Evolutionary conservation across 805 yeast genomes (phyloP).

Genomic region (Ogataea salicorniae): DNA sequence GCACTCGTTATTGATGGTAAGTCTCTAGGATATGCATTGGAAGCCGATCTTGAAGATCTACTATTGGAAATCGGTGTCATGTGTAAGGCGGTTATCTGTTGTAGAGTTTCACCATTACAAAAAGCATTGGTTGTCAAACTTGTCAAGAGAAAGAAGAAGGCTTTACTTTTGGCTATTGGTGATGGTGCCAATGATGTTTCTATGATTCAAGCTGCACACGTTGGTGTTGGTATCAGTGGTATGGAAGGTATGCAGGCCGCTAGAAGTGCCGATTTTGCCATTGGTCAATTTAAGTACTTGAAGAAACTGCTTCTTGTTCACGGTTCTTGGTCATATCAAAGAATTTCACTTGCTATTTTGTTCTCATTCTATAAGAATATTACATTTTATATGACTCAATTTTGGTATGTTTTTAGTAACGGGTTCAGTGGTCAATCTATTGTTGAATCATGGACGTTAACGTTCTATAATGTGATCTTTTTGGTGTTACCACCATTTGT

Average conservation of each 20-base stretch:
- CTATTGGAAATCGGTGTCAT: slow-evolving; percentile 74
- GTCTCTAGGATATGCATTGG: slow-evolving; percentile 81
- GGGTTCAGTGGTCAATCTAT: slow-evolving; percentile 94
- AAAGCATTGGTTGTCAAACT: slow-evolving; percentile 93
- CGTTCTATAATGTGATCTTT: slow-evolving; percentile 90
- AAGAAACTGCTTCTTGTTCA: slow-evolving; percentile 83
- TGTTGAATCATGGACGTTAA: slow-evolving; percentile 96
- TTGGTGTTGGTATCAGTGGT: slow-evolving; percentile 98
- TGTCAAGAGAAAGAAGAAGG: slow-evolving; percentile 77
- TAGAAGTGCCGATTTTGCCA: slow-evolving; percentile 93
- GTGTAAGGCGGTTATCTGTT: slow-evolving; percentile 95
- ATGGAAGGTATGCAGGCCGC: slow-evolving; percentile 99
- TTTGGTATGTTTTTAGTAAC: slow-evolving; percentile 93
- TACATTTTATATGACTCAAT: slow-evolving; percentile 94
- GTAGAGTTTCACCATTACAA: slow-evolving; percentile 96
- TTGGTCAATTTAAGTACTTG: slow-evolving; percentile 90
- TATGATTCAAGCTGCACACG: slow-evolving; percentile 99
- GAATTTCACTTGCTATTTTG: slow-evolving; percentile 86
- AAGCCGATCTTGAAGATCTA: slow-evolving; percentile 69
- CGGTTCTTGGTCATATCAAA: slow-evolving; percentile 96
- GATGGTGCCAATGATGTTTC: slow-evolving; percentile 99
- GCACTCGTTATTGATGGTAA: slow-evolving; percentile 94
- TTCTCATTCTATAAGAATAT: slow-evolving; percentile 95
- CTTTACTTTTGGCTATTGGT: slow-evolving; percentile 85
- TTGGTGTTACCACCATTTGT: slow-evolving; percentile 96